Conservation (phyloP, 202 grass and related monocot genomes). For the Bolboschoenoplectus hybrid region DNA sequence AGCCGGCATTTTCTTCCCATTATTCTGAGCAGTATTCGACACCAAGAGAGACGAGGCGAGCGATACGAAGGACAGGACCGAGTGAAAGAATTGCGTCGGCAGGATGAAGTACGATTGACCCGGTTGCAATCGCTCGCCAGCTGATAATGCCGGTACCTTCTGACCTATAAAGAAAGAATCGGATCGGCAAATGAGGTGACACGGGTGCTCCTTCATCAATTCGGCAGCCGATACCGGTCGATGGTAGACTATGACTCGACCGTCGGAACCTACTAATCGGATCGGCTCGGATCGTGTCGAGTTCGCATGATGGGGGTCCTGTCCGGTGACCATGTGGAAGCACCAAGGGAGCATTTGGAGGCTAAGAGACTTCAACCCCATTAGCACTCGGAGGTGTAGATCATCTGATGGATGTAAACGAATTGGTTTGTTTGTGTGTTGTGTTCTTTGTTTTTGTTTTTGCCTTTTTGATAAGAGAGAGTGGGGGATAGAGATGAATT, state of each 20-base stretch:
- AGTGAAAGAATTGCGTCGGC: constrained; percentile 77
- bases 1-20: background rate
- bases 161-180: constrained; percentile 87
- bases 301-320: constrained; percentile 34
- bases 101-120: constrained; percentile 72
- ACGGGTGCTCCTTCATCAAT: constrained; percentile 79
- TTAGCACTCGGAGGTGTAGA: constrained; percentile 39
- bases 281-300: constrained; percentile 35
- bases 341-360: constrained; percentile 50
- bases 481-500: constrained; percentile 12
- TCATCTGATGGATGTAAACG: constrained; percentile 31
- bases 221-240: constrained; percentile 65
- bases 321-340: constrained; percentile 44
- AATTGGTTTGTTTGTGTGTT: constrained; percentile 16
- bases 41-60: constrained; percentile 72
- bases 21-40: constrained; percentile 9
- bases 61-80: constrained; percentile 83
- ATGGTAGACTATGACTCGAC: constrained; percentile 54
- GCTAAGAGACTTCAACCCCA: constrained; percentile 66
- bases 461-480: background rate
- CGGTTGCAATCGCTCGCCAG: constrained; percentile 45
- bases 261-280: constrained; percentile 62
- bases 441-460: background rate
- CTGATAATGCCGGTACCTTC: constrained; percentile 60
- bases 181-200: constrained; percentile 82